Base-by-base conservation (phyloP, 1,139 yeast species). In the Candida buenavistaensis region DNA sequence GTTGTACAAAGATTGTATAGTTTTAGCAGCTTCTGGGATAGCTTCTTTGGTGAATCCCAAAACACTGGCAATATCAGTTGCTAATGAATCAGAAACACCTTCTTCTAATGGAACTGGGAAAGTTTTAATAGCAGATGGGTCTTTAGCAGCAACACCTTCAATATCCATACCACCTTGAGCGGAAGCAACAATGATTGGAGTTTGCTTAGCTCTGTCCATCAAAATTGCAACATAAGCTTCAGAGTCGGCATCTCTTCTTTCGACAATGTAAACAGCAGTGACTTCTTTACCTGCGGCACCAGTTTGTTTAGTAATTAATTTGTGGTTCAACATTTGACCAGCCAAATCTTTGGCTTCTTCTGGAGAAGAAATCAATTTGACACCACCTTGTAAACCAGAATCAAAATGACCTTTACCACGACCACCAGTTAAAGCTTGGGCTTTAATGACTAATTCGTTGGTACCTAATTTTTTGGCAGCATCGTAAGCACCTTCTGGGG, bases 81-180 rank as follows among this genome's bases (percentile, higher is more conserved):
- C 97, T 52, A 82, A 72, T 45, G 71, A 73, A 52, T 82, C 87
- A 48, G 94, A 80, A 55, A 94, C 86, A 57, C 97, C 97, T 39
- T 67, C 66, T 48, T 82, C 78, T 55, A 88, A 75, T 49, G 82
- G 82, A 41, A 92, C 80, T 50, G 85, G 75, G 78, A 82, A 88
- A 48, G 94, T 82, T 72, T 88, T 84, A 72, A 92, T 94, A 51
- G 96, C 96, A 41, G 78, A 80, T 38, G 99, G 99, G 67, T 79
- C 84, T 53, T 77, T 81, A 52, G 84, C 84, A 43, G 98, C 99
- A 50, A 94, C 97, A 63, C 95, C 96, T 75, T 92, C 99, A 58
- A 92, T 94, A 69, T 92, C 97, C 96, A 94, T 90, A 75, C 99
- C 99, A 73, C 99, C 99, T 72, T 92, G 95, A 49, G 95, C 74